Evolutionary conservation across 2,329 filamentous ascomycete species (phyloP).

Genomic region (Herpomyces periplanetae): DNA sequence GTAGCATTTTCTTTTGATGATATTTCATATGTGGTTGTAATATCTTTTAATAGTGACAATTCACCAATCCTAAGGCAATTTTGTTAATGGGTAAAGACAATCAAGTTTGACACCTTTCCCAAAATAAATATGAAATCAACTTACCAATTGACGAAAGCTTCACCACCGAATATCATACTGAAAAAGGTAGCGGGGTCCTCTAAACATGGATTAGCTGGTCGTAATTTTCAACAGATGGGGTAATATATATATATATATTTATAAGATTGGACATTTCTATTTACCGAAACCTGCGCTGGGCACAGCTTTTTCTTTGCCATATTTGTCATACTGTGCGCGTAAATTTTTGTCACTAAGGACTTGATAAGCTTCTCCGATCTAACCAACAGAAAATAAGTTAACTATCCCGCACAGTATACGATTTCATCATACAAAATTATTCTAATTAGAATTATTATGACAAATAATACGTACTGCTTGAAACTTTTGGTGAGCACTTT

Average conservation of each 20-base stretch:
- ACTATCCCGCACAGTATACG: conserved; percentile 3
- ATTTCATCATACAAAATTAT: conserved; percentile 1
- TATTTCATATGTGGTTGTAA: conserved; percentile 94
- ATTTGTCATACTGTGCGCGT: conserved; percentile 75
- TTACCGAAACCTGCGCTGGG: conserved; percentile 55
- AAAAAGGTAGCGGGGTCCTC: conserved; percentile 91
- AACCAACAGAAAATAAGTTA: conserved; percentile 3
- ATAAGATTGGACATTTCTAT: conserved; percentile 4
- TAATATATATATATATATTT: conserved; percentile 2
- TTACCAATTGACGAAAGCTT: conserved; percentile 55
- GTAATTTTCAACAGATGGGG: conserved; percentile 24
- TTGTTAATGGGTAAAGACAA: conserved; percentile 1
- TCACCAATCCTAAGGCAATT: conserved; percentile 28
- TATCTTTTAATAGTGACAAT: conserved; percentile 90
- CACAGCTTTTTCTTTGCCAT: conserved; percentile 72
- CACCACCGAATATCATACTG: conserved; percentile 84
- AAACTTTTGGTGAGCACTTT: conserved; percentile 69
- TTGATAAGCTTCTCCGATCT: conserved; percentile 30
- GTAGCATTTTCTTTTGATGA: conserved; percentile 20
- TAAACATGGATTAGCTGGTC: conserved; percentile 8
- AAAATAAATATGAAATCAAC: conserved; percentile 1
- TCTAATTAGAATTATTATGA: conserved; percentile 1
- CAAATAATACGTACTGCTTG: conserved; percentile 21
- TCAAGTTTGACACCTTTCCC: not conserved
- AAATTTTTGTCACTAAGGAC: conserved; percentile 60